Conservation (phyloP, 78 protist genomes). For the slime mould (Dictyostelium discoideum) region DNA sequence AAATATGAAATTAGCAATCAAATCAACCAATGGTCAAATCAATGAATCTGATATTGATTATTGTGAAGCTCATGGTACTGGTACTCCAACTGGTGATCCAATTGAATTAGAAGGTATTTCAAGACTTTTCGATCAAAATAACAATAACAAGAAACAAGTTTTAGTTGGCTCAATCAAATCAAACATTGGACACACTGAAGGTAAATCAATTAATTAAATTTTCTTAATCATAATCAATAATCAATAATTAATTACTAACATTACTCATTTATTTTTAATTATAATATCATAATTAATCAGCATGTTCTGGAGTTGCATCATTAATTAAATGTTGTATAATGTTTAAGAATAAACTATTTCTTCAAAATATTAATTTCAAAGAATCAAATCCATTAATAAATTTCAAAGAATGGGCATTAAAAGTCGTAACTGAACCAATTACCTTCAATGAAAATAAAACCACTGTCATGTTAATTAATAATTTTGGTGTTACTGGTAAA, state of each 20-base stretch:
- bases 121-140: background rate
- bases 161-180: background rate
- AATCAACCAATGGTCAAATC: background rate
- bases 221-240: background rate
- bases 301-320: conserved; percentile 42
- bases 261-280: background rate
- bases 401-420: conserved; percentile 28
- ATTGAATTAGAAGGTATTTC: conserved; percentile 53
- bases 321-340: conserved; percentile 57
- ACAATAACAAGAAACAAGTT: background rate
- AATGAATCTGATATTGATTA: conserved; percentile 33
- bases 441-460: background rate
- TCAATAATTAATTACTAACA: background rate
- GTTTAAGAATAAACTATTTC: conserved; percentile 45
- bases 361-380: conserved; percentile 52
- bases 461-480: conserved; percentile 26
- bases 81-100: conserved; percentile 86
- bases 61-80: conserved; percentile 81
- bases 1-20: conserved; percentile 9
- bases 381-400: conserved; percentile 63
- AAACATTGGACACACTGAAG: background rate
- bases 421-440: conserved; percentile 46
- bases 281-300: background rate
- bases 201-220: background rate
- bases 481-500: conserved; percentile 87